These are phyloP conservation scores for Phymatotrichopsis omnivora DNA, from an alignment of 2,329 filamentous ascomycete genomes.

Conservation along the genomic window DNA sequence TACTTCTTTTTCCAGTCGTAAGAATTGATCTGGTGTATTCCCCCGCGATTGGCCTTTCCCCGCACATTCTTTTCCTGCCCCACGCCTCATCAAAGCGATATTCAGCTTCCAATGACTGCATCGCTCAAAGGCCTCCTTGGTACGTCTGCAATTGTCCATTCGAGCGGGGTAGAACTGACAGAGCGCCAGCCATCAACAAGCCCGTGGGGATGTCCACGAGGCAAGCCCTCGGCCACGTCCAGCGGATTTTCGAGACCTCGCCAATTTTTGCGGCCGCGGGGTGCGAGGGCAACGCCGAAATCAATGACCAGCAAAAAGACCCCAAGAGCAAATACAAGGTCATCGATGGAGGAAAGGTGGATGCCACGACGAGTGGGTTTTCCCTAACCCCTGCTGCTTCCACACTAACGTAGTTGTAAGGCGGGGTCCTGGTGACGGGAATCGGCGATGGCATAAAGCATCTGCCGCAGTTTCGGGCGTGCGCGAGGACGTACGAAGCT, in stretches of 20 bases:
- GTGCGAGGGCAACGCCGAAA: conserved; percentile 46
- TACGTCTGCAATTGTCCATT: no score
- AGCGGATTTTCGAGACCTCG: conserved; percentile 74
- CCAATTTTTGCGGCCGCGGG: conserved; percentile 64
- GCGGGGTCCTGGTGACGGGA: conserved; percentile 81
- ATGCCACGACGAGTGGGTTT: conserved; percentile 64
- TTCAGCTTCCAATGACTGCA: no score
- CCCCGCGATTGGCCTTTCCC: no score
- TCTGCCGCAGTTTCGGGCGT: conserved; percentile 66
- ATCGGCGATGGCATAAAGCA: conserved; percentile 80
- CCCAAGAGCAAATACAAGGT: conserved; percentile 51
- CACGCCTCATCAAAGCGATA: no score
- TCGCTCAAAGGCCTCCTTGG: no score
- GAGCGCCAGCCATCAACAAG: conserved; percentile 97
- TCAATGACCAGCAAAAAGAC: conserved; percentile 43
- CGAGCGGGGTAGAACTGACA: no score
- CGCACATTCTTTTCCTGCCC: no score
- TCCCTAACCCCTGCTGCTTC: neutral
- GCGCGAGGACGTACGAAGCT: conserved; percentile 89
- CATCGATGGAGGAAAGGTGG: conserved; percentile 75
- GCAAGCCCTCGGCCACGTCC: conserved; percentile 79
- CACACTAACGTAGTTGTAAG: conserved; percentile 3
- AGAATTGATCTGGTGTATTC: no score
- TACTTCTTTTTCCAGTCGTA: no score
- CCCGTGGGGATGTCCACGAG: conserved; percentile 78